Conservation (phyloP, 805 yeast species). For the Hanseniaspora taiwanica region DNA sequence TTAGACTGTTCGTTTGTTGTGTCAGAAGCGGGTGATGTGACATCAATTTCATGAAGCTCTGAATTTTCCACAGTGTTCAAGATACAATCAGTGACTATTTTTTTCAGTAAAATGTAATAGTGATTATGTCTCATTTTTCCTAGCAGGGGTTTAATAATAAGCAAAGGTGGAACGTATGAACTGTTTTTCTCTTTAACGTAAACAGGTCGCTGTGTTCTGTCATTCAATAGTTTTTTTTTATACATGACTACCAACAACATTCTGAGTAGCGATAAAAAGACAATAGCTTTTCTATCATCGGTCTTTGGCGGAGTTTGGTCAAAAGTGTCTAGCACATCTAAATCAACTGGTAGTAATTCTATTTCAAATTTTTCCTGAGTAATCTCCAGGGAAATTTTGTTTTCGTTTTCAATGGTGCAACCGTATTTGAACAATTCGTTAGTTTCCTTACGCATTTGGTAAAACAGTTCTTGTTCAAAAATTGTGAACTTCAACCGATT, state of each 20-base stretch:
- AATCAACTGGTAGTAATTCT: conserved; percentile 39
- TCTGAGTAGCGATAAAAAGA: conserved; percentile 22
- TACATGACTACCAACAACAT: conserved; percentile 26
- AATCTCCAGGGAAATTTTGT: conserved; percentile 52
- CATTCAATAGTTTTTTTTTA: conserved; percentile 24
- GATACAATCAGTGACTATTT: conserved; percentile 16
- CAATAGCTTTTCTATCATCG: conserved; percentile 25
- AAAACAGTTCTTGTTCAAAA: conserved; percentile 83
- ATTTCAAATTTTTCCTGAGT: conserved; percentile 58
- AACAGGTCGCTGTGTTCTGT: conserved; percentile 13
- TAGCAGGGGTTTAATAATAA: conserved; percentile 20
- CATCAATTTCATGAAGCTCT: conserved; percentile 1
- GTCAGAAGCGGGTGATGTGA: not conserved
- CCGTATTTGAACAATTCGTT: conserved; percentile 52
- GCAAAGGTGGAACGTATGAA: too few relatives aligned
- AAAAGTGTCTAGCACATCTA: conserved; percentile 22
- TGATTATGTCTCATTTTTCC: conserved; percentile 22
- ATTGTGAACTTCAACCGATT: conserved; percentile 56
- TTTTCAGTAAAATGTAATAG: conserved; percentile 16
- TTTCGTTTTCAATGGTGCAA: conserved; percentile 48
- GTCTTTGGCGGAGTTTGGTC: conserved; percentile 32
- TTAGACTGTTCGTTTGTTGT: not conserved
- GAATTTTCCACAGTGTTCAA: conserved; percentile 13
- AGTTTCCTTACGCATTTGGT: conserved; percentile 67
- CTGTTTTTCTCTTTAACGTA: not conserved